Evolutionary conservation across 2,329 filamentous ascomycete species (phyloP).

Genomic region (Xylaria multiplex): DNA sequence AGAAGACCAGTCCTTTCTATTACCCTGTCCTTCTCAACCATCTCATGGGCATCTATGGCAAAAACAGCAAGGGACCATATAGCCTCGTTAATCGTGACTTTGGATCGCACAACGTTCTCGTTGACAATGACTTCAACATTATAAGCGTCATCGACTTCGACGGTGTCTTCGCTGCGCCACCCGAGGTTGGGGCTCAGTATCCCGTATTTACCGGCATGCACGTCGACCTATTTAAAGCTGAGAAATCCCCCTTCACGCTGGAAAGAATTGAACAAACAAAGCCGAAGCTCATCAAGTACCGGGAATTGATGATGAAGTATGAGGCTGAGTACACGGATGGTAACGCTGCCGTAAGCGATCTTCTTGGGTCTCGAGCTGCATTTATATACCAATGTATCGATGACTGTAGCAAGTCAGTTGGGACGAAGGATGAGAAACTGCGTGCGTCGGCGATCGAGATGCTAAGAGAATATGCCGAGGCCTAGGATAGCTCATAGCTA

Average conservation of each 20-base stretch:
- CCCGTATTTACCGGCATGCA: background rate
- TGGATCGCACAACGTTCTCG: constrained; percentile 23
- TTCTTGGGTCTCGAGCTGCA: constrained; percentile 8
- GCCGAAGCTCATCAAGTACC: constrained; percentile 4
- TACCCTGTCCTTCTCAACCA: constrained; percentile 8
- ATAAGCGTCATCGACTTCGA: constrained; percentile 26
- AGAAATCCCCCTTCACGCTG: background rate
- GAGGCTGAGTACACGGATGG: constrained; percentile 3
- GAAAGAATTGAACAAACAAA: background rate
- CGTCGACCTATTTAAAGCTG: background rate
- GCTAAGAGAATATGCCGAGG: constrained; percentile 10
- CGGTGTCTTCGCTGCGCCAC: constrained; percentile 10
- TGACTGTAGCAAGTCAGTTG: background rate
- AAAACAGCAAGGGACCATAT: background rate
- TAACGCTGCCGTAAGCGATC: constrained; percentile 1
- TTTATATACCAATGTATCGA: background rate
- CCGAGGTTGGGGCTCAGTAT: constrained; percentile 22
- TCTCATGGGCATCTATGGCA: constrained; percentile 5
- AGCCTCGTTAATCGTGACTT: constrained; percentile 27
- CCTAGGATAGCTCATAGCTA: background rate
- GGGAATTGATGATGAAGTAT: constrained; percentile 17
- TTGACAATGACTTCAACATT: constrained; percentile 26
- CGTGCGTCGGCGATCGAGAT: constrained; percentile 3
- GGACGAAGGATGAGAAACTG: background rate
- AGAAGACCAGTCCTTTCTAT: background rate